Evolutionary conservation across 179 eudicot genomes (phyloP).

Genomic region (Nepenthes alata): DNA sequence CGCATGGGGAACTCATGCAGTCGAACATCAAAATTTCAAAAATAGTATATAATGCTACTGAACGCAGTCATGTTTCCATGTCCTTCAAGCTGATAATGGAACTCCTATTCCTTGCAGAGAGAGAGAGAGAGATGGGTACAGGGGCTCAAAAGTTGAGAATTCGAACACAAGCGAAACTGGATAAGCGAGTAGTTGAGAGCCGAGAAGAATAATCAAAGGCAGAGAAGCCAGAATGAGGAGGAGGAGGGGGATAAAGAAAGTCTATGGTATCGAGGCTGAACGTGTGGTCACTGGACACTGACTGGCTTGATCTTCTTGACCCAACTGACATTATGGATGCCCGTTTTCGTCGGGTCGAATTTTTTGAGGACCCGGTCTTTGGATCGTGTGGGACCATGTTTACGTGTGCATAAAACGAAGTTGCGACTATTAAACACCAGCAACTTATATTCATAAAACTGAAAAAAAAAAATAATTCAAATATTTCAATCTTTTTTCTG

Average conservation of each 20-base stretch:
- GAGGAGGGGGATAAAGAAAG: neutral
- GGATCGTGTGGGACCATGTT: too few relatives aligned
- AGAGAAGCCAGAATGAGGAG: neutral
- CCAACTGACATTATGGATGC: neutral
- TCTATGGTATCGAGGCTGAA: conserved; percentile 14
- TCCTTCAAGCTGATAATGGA: too few relatives aligned
- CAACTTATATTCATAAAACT: too few relatives aligned
- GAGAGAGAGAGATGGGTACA: too few relatives aligned
- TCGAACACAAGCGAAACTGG: too few relatives aligned
- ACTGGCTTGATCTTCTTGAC: conserved; percentile 2
- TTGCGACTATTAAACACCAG: too few relatives aligned
- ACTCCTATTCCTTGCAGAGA: too few relatives aligned
- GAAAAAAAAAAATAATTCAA: too few relatives aligned
- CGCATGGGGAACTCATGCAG: conserved; percentile 85
- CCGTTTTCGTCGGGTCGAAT: neutral
- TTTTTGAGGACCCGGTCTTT: neutral
- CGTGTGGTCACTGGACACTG: conserved; percentile 3
- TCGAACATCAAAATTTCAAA: conserved; percentile 10
- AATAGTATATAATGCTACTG: neutral
- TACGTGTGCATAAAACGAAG: too few relatives aligned
- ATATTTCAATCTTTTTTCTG: too few relatives aligned
- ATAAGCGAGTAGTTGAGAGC: neutral
- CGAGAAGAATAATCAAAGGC: neutral
- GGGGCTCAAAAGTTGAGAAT: too few relatives aligned
- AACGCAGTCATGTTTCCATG: too few relatives aligned